Percentiles rank a stretch among this genome's conserved stretches.
Conservation (phyloP, 805 yeast genomes). For the Novakomyces olei region DNA sequence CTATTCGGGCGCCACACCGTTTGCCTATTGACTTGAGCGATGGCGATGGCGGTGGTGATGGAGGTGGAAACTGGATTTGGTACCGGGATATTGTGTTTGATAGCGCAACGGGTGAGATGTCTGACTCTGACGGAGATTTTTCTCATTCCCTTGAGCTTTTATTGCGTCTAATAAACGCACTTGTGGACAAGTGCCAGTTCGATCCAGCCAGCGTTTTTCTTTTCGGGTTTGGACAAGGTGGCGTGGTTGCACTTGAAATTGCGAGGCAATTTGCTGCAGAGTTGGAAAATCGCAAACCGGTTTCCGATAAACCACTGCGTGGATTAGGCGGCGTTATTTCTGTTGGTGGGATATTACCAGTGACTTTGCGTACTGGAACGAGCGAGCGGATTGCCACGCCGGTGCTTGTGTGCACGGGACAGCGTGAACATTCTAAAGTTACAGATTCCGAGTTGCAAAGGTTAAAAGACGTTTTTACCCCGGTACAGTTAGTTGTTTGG, state of each 20-base stretch:
- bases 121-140: conserved; percentile 2
- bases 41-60: conserved; percentile 1
- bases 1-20: conserved; percentile 1
- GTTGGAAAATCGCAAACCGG: no score
- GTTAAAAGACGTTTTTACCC: no score
- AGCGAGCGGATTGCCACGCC: no score
- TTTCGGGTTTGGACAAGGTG: conserved; percentile 4
- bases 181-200: not conserved
- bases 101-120: not conserved
- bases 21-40: not conserved
- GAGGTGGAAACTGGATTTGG: conserved; percentile 4
- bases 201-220: not conserved
- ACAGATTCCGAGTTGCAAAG: no score
- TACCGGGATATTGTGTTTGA: conserved; percentile 2
- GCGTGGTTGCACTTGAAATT: conserved; percentile 2
- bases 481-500: no score
- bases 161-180: not conserved
- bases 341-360: conserved; percentile 1
- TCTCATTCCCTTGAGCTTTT: not conserved
- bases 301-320: no score
- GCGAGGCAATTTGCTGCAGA: not conserved
- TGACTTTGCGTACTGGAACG: no score
- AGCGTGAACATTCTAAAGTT: no score
- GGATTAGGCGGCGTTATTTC: conserved; percentile 1
- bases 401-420: no score